Evolutionary conservation across 371 early-diverging fungal genomes (phyloP), one percentile per base, ranked within the genome.

Genomic region (Syncephalis plumigaleata): DNA sequence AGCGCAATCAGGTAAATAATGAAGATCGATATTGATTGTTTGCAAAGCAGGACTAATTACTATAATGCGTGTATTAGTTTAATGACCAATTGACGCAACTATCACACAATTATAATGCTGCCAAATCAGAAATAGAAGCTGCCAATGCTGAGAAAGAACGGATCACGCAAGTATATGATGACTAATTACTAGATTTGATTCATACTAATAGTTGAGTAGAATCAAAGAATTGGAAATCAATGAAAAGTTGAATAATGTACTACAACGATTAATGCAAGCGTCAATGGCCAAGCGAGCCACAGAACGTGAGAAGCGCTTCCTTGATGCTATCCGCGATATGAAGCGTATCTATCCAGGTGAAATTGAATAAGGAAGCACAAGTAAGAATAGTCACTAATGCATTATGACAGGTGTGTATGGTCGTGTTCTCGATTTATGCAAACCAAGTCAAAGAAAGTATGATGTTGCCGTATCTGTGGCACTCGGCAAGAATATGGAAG

Each of bases 371-470:
- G n/a, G n/a, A n/a, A n/a, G n/a, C n/a, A n/a, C n/a, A n/a, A n/a
- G n/a, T n/a, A n/a, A n/a, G n/a, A n/a, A n/a, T n/a, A n/a, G n/a
- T n/a, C n/a, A n/a, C n/a, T n/a, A n/a, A n/a, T 31, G 11, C 11
- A 31, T 31, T 31, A 31, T 31, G 11, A 7, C 11, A 31, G 31
- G 91, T 23, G 95, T 99, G 2, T 76, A 87, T 58, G 99, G 99
- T 2, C 75, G 88, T 26, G 54, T 99, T 22, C 52, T 76, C 1
- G 95, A 98, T 61, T 67, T 98, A 24, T 86, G 92, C 64, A 73
- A 75, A 51, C 96, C 98, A 1, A 88, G 75, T 11, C 91, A 96
- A 60, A 68, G 90, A 42, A 91, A 88, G 59, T 96, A 92, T 63
- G 89, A 92, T 36, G 59, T 68, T 0, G 88, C 95, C 2, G 71